Base-by-base conservation (phyloP, 306 rosid species). In the Canavalia ensiformis region DNA sequence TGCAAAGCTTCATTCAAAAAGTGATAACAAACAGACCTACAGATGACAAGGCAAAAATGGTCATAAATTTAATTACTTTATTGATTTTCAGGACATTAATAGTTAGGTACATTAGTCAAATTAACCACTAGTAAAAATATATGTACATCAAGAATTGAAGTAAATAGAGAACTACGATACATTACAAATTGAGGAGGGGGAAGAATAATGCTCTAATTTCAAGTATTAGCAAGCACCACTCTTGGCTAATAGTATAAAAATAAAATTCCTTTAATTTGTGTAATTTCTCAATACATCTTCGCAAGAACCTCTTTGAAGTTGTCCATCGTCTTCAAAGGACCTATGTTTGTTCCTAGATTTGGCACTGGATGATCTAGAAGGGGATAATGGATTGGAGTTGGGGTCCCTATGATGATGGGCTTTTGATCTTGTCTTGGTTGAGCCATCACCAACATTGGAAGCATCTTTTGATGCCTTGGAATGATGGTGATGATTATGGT, bases 391-490 rank as follows among this genome's bases (percentile, higher is more conserved):
- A 3, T 71, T 42, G 51, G 74, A 73, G 13, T 71, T 30, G 7
- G 28, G 33, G 13, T 87, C 89, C 6, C 41, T 46, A 7, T 10
- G 41, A 57, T 13, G 49, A 45, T 52, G 82, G 3, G 81, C 9
- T 87, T 78, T 92, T 54, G 79, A 37, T 84, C 86, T 90, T 0
- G 79, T 31, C 69, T 50, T 90, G 4, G 92, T 54, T 7, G 92
- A 79, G 1, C 85, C 85, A 44, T 71, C 25, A 86, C 12, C 72
- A 4, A 25, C 47, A 3, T n/a, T n/a, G n/a, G 82, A 63, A 7
- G 56, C 49, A 47, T 90, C 97, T 64, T 85, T 93, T 7, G 90
- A 69, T 46, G 82, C 89, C 88, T 88, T 95, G 60, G 92, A 72
- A n/a, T n/a, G n/a, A 18, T 18, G 25, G 25, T 18, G 25, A 18